Conservation (phyloP, 2,329 filamentous ascomycete genomes). For the Hypoxylon sp. region DNA sequence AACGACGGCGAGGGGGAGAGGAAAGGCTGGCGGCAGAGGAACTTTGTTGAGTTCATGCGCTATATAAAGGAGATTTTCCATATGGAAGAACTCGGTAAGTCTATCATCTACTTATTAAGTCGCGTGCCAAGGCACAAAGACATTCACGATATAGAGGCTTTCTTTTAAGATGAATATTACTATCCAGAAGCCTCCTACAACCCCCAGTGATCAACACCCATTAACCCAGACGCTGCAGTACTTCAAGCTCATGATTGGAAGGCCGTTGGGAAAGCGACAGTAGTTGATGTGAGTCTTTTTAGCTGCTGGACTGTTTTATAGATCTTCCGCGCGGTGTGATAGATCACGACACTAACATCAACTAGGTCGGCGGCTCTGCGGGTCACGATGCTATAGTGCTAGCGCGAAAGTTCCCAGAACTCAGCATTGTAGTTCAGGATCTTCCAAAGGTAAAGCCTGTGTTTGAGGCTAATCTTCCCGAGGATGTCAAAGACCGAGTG, state of each 20-base stretch:
- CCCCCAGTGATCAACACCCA: not conserved
- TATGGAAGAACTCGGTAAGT: constrained; percentile 52
- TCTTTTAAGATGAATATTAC: not conserved
- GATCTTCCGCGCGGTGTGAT: not conserved
- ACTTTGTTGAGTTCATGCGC: constrained; percentile 59
- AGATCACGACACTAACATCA: constrained; percentile 19
- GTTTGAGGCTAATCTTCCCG: constrained; percentile 56
- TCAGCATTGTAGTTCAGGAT: constrained; percentile 63
- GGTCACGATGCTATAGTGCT: constrained; percentile 61
- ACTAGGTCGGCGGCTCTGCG: constrained; percentile 60
- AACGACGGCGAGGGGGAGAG: constrained; percentile 58
- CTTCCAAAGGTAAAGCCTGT: constrained; percentile 56
- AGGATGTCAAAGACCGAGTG: constrained; percentile 54
- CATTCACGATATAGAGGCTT: not conserved
- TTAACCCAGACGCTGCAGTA: constrained; percentile 42
- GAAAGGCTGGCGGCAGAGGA: constrained; percentile 58
- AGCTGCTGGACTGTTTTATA: not conserved
- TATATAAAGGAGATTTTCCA: constrained; percentile 60
- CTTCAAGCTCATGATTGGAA: constrained; percentile 57
- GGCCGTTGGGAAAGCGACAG: constrained; percentile 54
- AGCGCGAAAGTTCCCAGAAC: constrained; percentile 59
- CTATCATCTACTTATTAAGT: not conserved
- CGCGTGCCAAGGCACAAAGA: not conserved
- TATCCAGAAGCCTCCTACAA: not conserved
- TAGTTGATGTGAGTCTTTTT: constrained; percentile 59